Conservation (phyloP, 805 yeast species). For the Starmerella floris region DNA sequence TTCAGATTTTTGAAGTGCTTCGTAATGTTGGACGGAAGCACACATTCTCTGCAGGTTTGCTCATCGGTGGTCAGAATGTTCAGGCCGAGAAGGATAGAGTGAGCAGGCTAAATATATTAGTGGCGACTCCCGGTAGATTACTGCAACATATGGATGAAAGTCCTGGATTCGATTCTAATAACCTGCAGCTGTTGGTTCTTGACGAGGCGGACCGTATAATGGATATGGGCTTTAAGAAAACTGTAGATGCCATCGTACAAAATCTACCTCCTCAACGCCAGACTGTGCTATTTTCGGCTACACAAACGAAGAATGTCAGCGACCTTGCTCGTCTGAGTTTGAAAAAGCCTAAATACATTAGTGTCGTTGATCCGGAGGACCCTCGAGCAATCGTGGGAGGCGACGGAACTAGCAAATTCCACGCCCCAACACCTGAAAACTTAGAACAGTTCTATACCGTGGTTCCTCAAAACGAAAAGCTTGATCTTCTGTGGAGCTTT, state of each 20-base stretch:
- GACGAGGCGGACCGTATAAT: constrained; percentile 90
- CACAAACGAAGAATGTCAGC: constrained; percentile 69
- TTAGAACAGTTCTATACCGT: constrained; percentile 72
- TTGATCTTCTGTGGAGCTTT: constrained; percentile 76
- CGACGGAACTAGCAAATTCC: constrained; percentile 13
- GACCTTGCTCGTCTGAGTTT: constrained; percentile 73
- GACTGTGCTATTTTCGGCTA: constrained; percentile 74
- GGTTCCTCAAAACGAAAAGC: constrained; percentile 61
- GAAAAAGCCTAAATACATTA: constrained; percentile 46
- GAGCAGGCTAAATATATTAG: constrained; percentile 61
- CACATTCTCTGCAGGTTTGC: constrained; percentile 74
- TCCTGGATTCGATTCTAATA: constrained; percentile 59
- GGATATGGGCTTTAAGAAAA: constrained; percentile 84
- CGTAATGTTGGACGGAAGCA: constrained; percentile 66
- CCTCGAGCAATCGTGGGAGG: constrained; percentile 8
- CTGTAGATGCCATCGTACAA: constrained; percentile 64
- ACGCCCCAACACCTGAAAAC: constrained; percentile 57
- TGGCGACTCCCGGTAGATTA: constrained; percentile 86
- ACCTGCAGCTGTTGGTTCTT: constrained; percentile 62
- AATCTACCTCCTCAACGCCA: constrained; percentile 73
- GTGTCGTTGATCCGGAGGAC: constrained; percentile 31
- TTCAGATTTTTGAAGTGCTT: constrained; percentile 79
- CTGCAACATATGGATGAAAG: constrained; percentile 87
- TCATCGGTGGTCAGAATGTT: constrained; percentile 87
- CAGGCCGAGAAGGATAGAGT: constrained; percentile 70